Conservation (phyloP, 768 basidiomycete genomes). For the Russula virescens region DNA sequence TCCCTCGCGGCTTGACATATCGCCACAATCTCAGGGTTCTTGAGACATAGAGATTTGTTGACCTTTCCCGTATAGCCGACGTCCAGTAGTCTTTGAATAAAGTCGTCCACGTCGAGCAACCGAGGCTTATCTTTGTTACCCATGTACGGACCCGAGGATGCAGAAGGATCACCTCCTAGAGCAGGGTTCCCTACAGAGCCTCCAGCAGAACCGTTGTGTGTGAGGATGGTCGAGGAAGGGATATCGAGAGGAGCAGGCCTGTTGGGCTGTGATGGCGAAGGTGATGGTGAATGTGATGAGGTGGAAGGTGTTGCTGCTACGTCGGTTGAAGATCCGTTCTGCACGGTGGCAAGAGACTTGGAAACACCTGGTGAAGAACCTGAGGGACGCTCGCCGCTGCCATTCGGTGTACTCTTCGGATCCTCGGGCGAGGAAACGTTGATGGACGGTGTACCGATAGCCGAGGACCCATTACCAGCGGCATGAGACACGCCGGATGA, state of each 20-base stretch:
- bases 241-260: slow-evolving; percentile 66
- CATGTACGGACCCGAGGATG: slow-evolving; percentile 30
- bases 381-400: slow-evolving; percentile 34
- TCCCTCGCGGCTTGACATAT: slow-evolving; percentile 95
- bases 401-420: slow-evolving; percentile 37
- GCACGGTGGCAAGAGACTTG: slow-evolving; percentile 20
- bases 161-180: slow-evolving; percentile 34
- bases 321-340: slow-evolving; percentile 33
- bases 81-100: slow-evolving; percentile 93
- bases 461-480: slow-evolving; percentile 33
- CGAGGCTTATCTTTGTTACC: slow-evolving; percentile 54
- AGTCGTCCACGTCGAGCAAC: slow-evolving; percentile 92
- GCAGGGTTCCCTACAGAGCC: slow-evolving; percentile 42
- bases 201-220: slow-evolving; percentile 46
- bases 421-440: slow-evolving; percentile 34
- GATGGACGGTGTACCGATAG: slow-evolving; percentile 36
- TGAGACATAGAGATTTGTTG: slow-evolving; percentile 89
- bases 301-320: slow-evolving; percentile 34
- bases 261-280: slow-evolving; percentile 28
- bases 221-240: slow-evolving; percentile 79
- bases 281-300: slow-evolving; percentile 25
- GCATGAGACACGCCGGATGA: slow-evolving; percentile 43
- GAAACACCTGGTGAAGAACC: slow-evolving; percentile 26
- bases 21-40: slow-evolving; percentile 91
- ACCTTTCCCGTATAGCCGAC: slow-evolving; percentile 98